Conservation (phyloP, 2,329 filamentous ascomycete species). For the Phoma herbarum region DNA sequence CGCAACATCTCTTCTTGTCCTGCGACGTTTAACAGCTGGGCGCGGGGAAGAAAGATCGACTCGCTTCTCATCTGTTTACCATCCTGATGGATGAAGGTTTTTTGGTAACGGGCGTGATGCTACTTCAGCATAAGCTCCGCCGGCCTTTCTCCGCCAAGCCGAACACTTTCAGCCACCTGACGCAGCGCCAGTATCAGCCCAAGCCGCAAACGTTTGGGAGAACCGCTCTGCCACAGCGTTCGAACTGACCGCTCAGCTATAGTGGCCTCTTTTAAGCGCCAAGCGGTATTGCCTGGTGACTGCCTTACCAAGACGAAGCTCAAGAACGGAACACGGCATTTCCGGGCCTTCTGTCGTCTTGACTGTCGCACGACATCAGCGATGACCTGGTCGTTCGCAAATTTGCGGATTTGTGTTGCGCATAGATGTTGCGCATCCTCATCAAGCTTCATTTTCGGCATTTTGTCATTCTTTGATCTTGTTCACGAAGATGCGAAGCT, state of each 20-base stretch:
- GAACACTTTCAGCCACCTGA: slow-evolving; percentile 34
- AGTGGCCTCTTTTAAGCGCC: slow-evolving; percentile 28
- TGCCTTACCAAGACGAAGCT: slow-evolving; percentile 45
- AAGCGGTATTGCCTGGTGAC: slow-evolving; percentile 36
- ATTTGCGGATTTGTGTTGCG: slow-evolving; percentile 17
- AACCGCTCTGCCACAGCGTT: slow-evolving; percentile 39
- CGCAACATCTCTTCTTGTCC: slow-evolving; percentile 10
- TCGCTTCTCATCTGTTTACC: slow-evolving; percentile 4
- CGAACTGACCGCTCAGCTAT: slow-evolving; percentile 28
- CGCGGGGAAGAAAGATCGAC: slow-evolving; percentile 14
- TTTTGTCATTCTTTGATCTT: not conserved
- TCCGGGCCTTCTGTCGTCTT: slow-evolving; percentile 46
- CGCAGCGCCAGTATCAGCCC: slow-evolving; percentile 42
- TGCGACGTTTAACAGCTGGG: slow-evolving; percentile 18
- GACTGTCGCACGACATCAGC: slow-evolving; percentile 46
- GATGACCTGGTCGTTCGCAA: slow-evolving; percentile 31
- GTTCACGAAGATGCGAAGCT: slow-evolving; percentile 2
- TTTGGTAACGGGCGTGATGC: slow-evolving; percentile 21
- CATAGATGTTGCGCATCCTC: slow-evolving; percentile 30
- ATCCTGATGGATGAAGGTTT: slow-evolving; percentile 2
- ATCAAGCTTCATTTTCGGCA: slow-evolving; percentile 7
- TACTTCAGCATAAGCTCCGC: slow-evolving; percentile 23
- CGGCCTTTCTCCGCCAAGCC: slow-evolving; percentile 26
- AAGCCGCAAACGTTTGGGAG: slow-evolving; percentile 44
- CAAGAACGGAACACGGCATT: slow-evolving; percentile 39